Conservation (phyloP, 176 grass and related monocot species). For the Oryza glumipatula region DNA sequence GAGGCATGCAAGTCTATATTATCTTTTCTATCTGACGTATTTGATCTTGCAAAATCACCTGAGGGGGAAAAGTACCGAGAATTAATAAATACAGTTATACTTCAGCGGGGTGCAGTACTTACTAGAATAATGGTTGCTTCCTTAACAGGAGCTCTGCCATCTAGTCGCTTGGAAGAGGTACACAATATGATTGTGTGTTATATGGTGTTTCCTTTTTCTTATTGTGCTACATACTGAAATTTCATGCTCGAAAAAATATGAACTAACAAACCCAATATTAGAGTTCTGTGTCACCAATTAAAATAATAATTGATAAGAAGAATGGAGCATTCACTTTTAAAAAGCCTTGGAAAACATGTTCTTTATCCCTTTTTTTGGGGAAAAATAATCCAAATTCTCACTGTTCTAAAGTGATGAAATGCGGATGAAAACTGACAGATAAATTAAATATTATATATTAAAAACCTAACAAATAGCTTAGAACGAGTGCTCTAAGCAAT, state of each 20-base stretch:
- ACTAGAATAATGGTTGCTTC: constrained; percentile 97
- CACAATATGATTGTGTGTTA: background rate
- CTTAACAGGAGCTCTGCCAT: constrained; percentile 86
- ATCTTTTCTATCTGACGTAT: constrained; percentile 79
- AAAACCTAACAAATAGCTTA: too few relatives aligned
- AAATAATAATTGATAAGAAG: background rate
- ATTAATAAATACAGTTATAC: constrained; percentile 68
- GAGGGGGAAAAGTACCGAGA: constrained; percentile 65
- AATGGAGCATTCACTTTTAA: background rate
- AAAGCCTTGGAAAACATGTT: background rate
- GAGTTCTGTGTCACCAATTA: background rate
- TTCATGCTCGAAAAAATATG: background rate
- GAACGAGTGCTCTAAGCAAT: too few relatives aligned
- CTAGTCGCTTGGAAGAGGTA: constrained; percentile 92
- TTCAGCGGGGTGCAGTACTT: constrained; percentile 80
- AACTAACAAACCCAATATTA: background rate
- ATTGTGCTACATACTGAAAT: background rate
- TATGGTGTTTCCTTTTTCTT: constrained; percentile 35
- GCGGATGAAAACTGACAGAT: too few relatives aligned
- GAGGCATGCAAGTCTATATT: constrained; percentile 98
- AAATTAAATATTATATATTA: too few relatives aligned
- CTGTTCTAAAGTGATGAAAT: too few relatives aligned
- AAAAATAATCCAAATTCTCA: background rate
- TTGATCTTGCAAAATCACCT: constrained; percentile 84
- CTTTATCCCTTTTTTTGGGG: background rate